Base-by-base conservation (phyloP, 202 grass and related monocot genomes). In the Cymbopogon flexuosus region DNA sequence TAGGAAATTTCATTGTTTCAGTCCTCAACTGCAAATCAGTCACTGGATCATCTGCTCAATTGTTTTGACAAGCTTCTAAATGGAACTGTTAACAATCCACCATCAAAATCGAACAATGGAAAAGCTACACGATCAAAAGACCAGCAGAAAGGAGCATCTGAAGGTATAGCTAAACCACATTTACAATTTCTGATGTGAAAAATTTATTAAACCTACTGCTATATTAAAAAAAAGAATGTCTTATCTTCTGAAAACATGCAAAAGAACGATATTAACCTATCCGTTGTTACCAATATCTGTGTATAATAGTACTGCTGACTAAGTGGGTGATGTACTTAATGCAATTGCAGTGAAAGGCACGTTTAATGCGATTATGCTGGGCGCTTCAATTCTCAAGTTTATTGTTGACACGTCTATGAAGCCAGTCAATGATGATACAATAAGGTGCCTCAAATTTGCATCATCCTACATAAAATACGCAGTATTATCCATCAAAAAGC, bases 371-470 rank as follows among this genome's bases (percentile, higher is more conserved):
- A 77, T 89, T 66, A 85, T 87, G 81, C 57, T 98, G 74, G 87
- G 83, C 18, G 82, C 88, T 68, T 69, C 84, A 74, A 70, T 98
- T 77, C 88, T 98, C 54, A 89, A 98, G 81, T 94, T 88, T 74
- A 74, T 88, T 30, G 68, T 88, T 24, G 92, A 98, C 80, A 75
- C 88, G 35, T 77, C 79, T 47, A 88, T 79, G 16, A 80, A 84
- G 39, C 84, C 86, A 52, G 47, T 84, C 40, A 67, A 65, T 65
- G 85, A 87, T 68, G 87, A 88, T 70, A 85, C 86, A 82, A 40
- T 82, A 72, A 84, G 80, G 82, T 89, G 86, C 78, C 79, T 98
- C 29, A 86, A 80, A 79, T 93, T 93, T 62, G 77, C 86, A 73
- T 91, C 88, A 34, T 83, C 86, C 57, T 89, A 87, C 79, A 83